These are phyloP conservation scores for Fusarium bulbicola DNA, from an alignment of 2,329 filamentous ascomycete genomes.

Conservation along the genomic window DNA sequence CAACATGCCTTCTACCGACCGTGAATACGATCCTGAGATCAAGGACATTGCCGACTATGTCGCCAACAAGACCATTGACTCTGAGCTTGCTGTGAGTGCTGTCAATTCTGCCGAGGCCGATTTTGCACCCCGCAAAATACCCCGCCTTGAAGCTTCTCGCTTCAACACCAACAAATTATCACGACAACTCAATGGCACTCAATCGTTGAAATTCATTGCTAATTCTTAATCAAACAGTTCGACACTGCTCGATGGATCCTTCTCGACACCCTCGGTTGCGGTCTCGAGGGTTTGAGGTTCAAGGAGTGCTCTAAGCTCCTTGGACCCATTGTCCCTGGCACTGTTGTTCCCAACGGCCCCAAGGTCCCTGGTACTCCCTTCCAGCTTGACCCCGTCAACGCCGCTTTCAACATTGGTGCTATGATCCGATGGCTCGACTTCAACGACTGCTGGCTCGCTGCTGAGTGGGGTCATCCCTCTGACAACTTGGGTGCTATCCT, in stretches of 20 bases:
- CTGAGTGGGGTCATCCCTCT: conserved; percentile 98
- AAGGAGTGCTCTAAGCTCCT: conserved; percentile 96
- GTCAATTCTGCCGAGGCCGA: conserved; percentile 2
- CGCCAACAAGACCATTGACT: conserved; percentile 89
- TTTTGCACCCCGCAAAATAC: conserved; percentile 35
- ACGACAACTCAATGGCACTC: neutral
- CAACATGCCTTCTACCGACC: conserved; percentile 58
- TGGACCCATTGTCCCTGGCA: conserved; percentile 90
- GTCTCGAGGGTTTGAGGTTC: conserved; percentile 93
- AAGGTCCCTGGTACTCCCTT: conserved; percentile 92
- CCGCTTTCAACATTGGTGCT: conserved; percentile 97
- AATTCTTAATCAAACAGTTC: conserved; percentile 63
- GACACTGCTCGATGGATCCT: conserved; percentile 98
- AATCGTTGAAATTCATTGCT: neutral
- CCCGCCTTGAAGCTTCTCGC: conserved; percentile 21
- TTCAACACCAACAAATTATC: conserved; percentile 13
- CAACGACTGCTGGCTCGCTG: conserved; percentile 99
- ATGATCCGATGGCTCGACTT: conserved; percentile 99
- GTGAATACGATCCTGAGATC: conserved; percentile 90
- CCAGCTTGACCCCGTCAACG: conserved; percentile 93
- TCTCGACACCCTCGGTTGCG: conserved; percentile 95
- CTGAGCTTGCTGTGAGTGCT: conserved; percentile 84
- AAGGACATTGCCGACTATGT: conserved; percentile 95
- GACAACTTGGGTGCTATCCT: conserved; percentile 98
- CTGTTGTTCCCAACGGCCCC: conserved; percentile 89